phyloP scores from a whole-genome alignment of 441 rosid species.

The Breynia disticha region DNA sequence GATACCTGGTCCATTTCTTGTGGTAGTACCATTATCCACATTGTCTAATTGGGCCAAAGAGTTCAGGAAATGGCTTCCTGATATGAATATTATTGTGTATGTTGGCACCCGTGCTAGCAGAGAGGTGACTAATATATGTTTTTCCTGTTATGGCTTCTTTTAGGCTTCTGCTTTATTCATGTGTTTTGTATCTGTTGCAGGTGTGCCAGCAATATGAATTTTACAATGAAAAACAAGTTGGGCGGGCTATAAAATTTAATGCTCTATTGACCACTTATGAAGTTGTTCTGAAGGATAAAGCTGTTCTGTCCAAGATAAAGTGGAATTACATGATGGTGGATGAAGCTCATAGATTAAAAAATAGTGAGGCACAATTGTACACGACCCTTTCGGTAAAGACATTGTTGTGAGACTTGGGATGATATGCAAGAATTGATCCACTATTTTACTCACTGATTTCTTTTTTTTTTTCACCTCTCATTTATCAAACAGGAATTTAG shows the following conservation, averaged over 20 bases:
- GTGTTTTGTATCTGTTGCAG: constrained; percentile 29
- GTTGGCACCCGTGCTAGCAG: constrained; percentile 99
- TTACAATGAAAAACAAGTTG: constrained; percentile 73
- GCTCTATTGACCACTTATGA: constrained; percentile 93
- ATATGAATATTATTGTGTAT: constrained; percentile 82
- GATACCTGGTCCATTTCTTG: constrained; percentile 98
- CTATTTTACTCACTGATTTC: too few species aligned
- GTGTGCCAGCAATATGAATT: constrained; percentile 98
- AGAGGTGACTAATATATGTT: constrained; percentile 50
- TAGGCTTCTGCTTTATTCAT: constrained; percentile 3
- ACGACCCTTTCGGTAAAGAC: constrained; percentile 76
- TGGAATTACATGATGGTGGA: constrained; percentile 99
- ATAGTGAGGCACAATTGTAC: constrained; percentile 97
- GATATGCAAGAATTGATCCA: too few species aligned
- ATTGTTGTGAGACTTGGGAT: constrained; percentile 2
- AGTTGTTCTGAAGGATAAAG: constrained; percentile 96
- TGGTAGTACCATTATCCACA: constrained; percentile 95
- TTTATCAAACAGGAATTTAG: constrained; percentile 66
- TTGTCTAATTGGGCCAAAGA: constrained; percentile 99
- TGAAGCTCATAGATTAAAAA: constrained; percentile 99
- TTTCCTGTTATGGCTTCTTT: not conserved
- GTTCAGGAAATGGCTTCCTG: constrained; percentile 97
- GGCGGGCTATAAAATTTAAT: constrained; percentile 85
- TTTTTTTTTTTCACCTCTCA: too few species aligned
- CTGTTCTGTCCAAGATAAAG: constrained; percentile 86